Conservation (phyloP, 352 stramenopile genomes). For the Pythium aristosporum region DNA sequence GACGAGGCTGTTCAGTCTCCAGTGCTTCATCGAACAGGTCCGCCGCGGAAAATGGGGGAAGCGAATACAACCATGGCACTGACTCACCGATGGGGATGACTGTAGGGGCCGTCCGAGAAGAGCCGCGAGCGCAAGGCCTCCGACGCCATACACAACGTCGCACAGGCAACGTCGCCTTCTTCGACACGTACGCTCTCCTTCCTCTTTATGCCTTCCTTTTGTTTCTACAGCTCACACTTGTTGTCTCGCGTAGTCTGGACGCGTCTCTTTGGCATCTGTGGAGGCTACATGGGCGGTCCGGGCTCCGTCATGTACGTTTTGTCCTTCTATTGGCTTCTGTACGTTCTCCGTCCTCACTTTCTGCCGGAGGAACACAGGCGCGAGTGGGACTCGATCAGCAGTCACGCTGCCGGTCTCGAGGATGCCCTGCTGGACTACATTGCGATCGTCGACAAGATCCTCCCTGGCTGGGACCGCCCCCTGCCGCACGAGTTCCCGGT, state of each 20-base stretch:
- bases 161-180: conserved; percentile 5
- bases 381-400: conserved; percentile 60
- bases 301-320: conserved; percentile 57
- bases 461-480: conserved; percentile 64
- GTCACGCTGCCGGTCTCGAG: conserved; percentile 28
- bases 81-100: neutral
- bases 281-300: conserved; percentile 40
- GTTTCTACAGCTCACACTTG: neutral
- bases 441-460: conserved; percentile 50
- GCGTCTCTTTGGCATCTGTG: conserved; percentile 50
- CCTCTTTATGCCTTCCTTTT: neutral
- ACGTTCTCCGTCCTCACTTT: neutral
- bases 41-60: too few relatives aligned
- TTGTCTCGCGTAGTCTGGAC: conserved; percentile 23
- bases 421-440: conserved; percentile 62
- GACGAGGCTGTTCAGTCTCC: conserved; percentile 55
- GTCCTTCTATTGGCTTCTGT: neutral
- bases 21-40: conserved; percentile 75
- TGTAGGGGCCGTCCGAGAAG: conserved; percentile 53
- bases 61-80: neutral
- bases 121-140: conserved; percentile 47
- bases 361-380: conserved; percentile 33
- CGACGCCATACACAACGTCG: conserved; percentile 23
- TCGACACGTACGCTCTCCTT: conserved; percentile 11
- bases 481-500: conserved; percentile 47